Conservation (phyloP, 805 yeast species). For the Phaffomyces thermotolerans region DNA sequence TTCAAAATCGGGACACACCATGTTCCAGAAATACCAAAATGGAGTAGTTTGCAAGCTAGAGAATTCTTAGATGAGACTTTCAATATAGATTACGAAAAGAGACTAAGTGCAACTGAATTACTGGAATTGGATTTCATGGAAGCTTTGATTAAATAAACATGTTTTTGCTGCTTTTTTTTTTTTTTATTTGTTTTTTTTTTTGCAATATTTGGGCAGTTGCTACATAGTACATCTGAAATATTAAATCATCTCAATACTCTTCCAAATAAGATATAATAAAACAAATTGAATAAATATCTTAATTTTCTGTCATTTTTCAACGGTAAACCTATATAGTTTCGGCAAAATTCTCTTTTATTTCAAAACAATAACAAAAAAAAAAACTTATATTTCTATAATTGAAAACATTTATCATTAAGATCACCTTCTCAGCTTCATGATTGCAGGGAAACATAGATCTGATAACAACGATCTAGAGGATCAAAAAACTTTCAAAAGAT, state of each 20-base stretch:
- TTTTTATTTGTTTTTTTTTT: too few species aligned
- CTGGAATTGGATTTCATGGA: slow-evolving; percentile 54
- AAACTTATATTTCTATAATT: not conserved
- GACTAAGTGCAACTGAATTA: slow-evolving; percentile 70
- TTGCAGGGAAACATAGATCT: too few species aligned
- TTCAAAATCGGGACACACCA: slow-evolving; percentile 86
- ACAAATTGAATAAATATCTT: too few species aligned
- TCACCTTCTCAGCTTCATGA: too few species aligned
- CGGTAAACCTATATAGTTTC: not conserved
- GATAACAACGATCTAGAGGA: not conserved
- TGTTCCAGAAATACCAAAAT: slow-evolving; percentile 71
- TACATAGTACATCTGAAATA: too few species aligned
- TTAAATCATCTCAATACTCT: too few species aligned
- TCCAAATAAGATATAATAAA: too few species aligned
- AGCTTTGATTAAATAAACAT: slow-evolving; percentile 6
- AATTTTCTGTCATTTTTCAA: too few species aligned
- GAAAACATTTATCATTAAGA: too few species aligned
- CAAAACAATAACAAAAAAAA: slow-evolving; percentile 1
- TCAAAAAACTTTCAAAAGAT: not conserved
- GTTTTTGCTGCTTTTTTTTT: not conserved
- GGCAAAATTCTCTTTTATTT: not conserved
- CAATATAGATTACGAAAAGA: slow-evolving; percentile 61
- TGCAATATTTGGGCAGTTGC: too few species aligned
- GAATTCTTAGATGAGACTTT: slow-evolving; percentile 64
- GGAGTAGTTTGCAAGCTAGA: slow-evolving; percentile 60